phyloP scores from a whole-genome alignment of 1,284 basidiomycete species.

The Ganoderma sp. region DNA sequence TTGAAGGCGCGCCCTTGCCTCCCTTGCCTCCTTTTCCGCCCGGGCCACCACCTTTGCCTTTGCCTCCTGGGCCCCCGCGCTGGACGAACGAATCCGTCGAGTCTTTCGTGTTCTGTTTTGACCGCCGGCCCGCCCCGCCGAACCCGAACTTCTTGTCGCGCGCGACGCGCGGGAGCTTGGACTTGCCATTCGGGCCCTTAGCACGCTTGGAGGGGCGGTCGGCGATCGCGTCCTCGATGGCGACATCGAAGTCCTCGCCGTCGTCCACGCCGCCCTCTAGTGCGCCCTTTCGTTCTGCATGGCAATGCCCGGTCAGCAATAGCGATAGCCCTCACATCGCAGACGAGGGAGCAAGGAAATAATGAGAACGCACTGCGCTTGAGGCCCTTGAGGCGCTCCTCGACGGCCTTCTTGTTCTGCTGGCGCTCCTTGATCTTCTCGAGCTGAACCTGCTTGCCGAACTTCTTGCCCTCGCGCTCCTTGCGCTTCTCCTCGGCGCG shows the following conservation, averaged over 20 bases:
- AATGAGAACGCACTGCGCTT: constrained; percentile 78
- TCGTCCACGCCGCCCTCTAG: constrained; percentile 73
- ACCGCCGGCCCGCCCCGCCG: constrained; percentile 66
- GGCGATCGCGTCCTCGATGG: constrained; percentile 84
- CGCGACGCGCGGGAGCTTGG: constrained; percentile 62
- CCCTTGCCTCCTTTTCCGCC: constrained; percentile 43
- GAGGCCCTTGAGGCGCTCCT: constrained; percentile 81
- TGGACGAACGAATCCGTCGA: constrained; percentile 75
- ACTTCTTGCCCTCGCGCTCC: constrained; percentile 96
- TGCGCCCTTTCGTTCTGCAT: constrained; percentile 80
- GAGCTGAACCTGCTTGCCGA: constrained; percentile 94
- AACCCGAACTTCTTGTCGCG: constrained; percentile 86
- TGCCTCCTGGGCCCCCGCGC: constrained; percentile 44
- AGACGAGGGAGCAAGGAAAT: constrained; percentile 18
- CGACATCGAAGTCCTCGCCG: constrained; percentile 83
- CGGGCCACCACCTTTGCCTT: constrained; percentile 42
- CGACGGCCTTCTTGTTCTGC: constrained; percentile 79
- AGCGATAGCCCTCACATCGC: neutral
- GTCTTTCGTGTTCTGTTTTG: constrained; percentile 82
- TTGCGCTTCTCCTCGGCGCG: constrained; percentile 90
- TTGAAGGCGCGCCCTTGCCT: constrained; percentile 42
- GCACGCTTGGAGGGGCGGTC: constrained; percentile 73
- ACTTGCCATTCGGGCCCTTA: constrained; percentile 44
- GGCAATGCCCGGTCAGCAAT: neutral
- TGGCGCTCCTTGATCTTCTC: constrained; percentile 86